Base-by-base conservation (phyloP, 306 rosid genomes). In the Lathyrus aphaca region DNA sequence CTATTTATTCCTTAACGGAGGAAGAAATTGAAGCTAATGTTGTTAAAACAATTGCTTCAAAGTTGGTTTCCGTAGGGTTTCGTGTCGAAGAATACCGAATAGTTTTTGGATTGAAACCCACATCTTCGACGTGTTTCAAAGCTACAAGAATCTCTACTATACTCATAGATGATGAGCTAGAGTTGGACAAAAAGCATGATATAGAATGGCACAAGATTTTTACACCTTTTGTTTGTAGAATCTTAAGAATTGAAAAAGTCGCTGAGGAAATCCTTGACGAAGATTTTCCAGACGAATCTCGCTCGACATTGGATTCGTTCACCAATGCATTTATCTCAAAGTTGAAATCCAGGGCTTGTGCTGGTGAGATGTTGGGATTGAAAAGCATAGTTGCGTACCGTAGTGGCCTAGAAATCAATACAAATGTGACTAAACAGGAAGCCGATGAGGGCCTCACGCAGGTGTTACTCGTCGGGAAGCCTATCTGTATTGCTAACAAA, bases 371-470 rank as follows among this genome's bases (percentile, higher is more conserved):
- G 14, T 75, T 38, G 79, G 90, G 90, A 23, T 84, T 90, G 69
- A 93, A 93, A 93, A 90, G 90, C 75, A 85, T 93, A 82, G 96
- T 87, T 79, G 96, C 96, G 56, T 93, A 88, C 73, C 92, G 96
- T 54, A 76, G 90, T 37, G 97, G 98, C 42, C 83, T 93, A 48
- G 91, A 85, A 77, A 93, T 90, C 82, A 86, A 88, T 69, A 57
- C 84, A 30, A 69, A 75, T 51, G 91, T 88, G 51, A 66, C 85
- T 8, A 77, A 53, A 68, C 73, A 39, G 19, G 96, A 90, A 10
- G 96, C 88, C 0, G 96, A 88, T 62, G 83, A 82, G 61, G 92
- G 86, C 83, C 90, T 93, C 45, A 42, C 55, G 55, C 76, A 88
- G 49, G 82, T 85, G 45, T 46, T 90, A 81, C 35, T 6, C 27